Base-by-base conservation (phyloP, 177 flowering plant genomes). In the Telopea speciosissima region DNA sequence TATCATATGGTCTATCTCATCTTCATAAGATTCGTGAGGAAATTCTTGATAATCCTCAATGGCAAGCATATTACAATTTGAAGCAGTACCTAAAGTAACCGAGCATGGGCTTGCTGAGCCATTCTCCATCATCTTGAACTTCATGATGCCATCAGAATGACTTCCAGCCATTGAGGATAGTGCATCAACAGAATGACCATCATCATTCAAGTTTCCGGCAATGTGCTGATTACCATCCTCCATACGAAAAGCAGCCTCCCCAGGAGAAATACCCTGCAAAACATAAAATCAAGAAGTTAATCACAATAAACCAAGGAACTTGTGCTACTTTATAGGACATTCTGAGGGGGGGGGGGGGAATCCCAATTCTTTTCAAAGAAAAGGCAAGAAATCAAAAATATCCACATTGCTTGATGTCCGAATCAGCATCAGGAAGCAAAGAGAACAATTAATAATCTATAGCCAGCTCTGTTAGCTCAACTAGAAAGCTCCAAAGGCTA, bases 1-100 rank as follows among this genome's bases (percentile, higher is more conserved):
- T 62, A 80, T 66, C 81, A 91, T 79, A 80, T 91, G 89, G 73
- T 94, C 97, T 68, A 88, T 11, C 65, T 74, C 77, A 78, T 89
- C 92, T 63, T 12, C 78, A 63, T 14, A 23, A 33, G 54, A 63
- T 69, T 80, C 82, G 72, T 60, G 69, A 24, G 68, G 19, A 45
- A 42, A 56, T 44, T 66, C 77, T 31, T 13, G 22, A 78, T 90
- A 87, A 68, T 65, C 74, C 80, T 86, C 86, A 68, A 83, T 75
- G 11, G 72, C 60, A 54, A 65, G 45, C 42, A 63, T 56, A 31
- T 69, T 68, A 7, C 12, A 24, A 36, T 62, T 52, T 28, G 76
- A 62, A 11, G 74, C 70, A 44, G 54, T 65, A 44, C 28, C 73
- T 24, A 24, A 21, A 68, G 33, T 67, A 73, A 59, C 72, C 33